A percentile compares a stretch with the other conserved stretches of the same genome.
Conservation (phyloP, 257 asterid species). For the Penstemon barbatus region DNA sequence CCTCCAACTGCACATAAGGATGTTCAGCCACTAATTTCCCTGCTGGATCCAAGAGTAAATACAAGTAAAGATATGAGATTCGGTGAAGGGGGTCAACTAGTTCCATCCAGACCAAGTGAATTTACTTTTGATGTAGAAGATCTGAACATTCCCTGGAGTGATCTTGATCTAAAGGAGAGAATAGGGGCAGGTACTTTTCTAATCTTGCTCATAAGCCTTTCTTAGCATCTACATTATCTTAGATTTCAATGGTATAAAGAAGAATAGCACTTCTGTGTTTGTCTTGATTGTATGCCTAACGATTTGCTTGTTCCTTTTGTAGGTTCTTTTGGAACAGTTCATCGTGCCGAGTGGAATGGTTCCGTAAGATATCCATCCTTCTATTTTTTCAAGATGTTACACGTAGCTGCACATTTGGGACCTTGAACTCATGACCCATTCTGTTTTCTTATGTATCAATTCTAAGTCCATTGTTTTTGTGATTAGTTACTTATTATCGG, state of each 20-base stretch:
- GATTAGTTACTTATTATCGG: not conserved
- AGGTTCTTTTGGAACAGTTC: slow-evolving; percentile 99
- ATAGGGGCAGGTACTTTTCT: slow-evolving; percentile 84
- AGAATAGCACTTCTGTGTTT: slow-evolving; percentile 7
- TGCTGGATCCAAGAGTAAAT: slow-evolving; percentile 43
- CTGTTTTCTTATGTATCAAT: slow-evolving; percentile 3
- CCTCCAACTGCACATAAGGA: too few species aligned
- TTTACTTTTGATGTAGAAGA: slow-evolving; percentile 67
- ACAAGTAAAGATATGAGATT: slow-evolving; percentile 39
- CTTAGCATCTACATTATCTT: not conserved
- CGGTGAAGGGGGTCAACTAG: slow-evolving; percentile 46
- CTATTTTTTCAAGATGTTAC: slow-evolving; percentile 22
- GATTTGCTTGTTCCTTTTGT: not conserved
- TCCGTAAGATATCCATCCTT: slow-evolving; percentile 62
- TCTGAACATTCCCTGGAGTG: slow-evolving; percentile 84
- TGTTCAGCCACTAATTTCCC: slow-evolving; percentile 9
- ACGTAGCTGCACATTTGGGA: not conserved
- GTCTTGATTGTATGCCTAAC: slow-evolving; percentile 22
- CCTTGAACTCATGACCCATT: not conserved
- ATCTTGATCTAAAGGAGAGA: slow-evolving; percentile 79
- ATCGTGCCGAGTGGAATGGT: slow-evolving; percentile 99
- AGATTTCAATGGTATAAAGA: not conserved
- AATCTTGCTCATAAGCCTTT: slow-evolving; percentile 25
- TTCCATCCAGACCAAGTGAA: slow-evolving; percentile 50
- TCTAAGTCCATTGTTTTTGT: slow-evolving; percentile 19